phyloP scores from a whole-genome alignment of 805 yeast genomes.

The Priceomyces haplophilus region DNA sequence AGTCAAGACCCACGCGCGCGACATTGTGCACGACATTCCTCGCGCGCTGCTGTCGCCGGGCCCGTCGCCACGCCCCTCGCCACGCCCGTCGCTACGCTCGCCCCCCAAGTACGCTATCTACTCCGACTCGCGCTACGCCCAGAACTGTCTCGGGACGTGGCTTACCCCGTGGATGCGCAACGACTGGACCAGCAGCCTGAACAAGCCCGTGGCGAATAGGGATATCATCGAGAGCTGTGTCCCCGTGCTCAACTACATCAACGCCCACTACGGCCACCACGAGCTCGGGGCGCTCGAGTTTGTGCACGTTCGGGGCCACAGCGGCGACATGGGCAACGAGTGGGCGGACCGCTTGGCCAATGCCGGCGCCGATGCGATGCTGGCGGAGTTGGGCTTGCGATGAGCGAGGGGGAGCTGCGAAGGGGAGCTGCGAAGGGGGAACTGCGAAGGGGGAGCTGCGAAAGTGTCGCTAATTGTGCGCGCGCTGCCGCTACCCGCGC shows the following conservation, averaged over 20 bases:
- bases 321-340: slow-evolving; percentile 68
- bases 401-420: not conserved
- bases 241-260: slow-evolving; percentile 9
- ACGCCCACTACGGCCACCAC: slow-evolving; percentile 1
- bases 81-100: too few species aligned
- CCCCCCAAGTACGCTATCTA: slow-evolving; percentile 44
- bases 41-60: too few species aligned
- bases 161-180: slow-evolving; percentile 51
- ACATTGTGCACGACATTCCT: too few species aligned
- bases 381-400: not conserved
- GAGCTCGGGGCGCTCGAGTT: slow-evolving; percentile 21
- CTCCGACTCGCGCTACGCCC: slow-evolving; percentile 72
- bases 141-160: slow-evolving; percentile 58
- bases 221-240: slow-evolving; percentile 41
- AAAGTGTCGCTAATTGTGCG: too few species aligned
- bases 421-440: not conserved
- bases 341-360: slow-evolving; percentile 75
- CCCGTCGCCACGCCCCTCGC: too few species aligned
- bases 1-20: too few species aligned
- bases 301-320: slow-evolving; percentile 70
- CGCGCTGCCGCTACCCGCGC: too few species aligned
- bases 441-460: not conserved
- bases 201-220: slow-evolving; percentile 46
- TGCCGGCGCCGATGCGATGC: slow-evolving; percentile 47
- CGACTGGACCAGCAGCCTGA: slow-evolving; percentile 49